Evolutionary conservation across 2,329 filamentous ascomycete species (phyloP).

Genomic region (Trichoderma sp.): DNA sequence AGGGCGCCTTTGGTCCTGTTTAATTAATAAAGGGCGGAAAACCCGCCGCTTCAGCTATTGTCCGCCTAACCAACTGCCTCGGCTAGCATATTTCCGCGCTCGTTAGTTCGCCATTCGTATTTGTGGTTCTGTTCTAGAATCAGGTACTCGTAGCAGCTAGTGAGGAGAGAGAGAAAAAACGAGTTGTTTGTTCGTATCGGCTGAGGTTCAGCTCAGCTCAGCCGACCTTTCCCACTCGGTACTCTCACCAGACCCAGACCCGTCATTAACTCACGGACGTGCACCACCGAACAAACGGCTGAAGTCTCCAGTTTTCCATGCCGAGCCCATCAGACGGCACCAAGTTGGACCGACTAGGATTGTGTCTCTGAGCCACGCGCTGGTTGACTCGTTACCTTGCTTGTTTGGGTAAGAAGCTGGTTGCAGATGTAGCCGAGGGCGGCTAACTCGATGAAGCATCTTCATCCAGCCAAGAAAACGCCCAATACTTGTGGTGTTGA

Average conservation of each 20-base stretch:
- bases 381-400: conserved; percentile 1
- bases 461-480: background rate
- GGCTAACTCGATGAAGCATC: conserved; percentile 1
- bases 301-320: background rate
- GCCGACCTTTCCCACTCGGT: conserved; percentile 1
- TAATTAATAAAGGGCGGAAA: background rate
- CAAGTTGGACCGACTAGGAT: conserved; percentile 1
- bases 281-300: background rate
- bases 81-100: background rate
- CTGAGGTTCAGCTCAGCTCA: conserved; percentile 14
- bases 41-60: background rate
- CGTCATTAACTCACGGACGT: background rate
- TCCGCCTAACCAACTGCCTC: background rate
- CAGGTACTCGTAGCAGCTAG: background rate
- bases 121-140: conserved; percentile 15
- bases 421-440: background rate
- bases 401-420: background rate
- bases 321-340: conserved; percentile 10
- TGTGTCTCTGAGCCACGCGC: background rate
- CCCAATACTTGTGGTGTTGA: background rate
- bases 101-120: background rate
- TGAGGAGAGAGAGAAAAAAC: background rate
- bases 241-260: background rate
- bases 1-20: background rate
- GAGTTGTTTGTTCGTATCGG: background rate